phyloP scores from a whole-genome alignment of 2,329 filamentous ascomycete species.

The Cladosporium colombiae region DNA sequence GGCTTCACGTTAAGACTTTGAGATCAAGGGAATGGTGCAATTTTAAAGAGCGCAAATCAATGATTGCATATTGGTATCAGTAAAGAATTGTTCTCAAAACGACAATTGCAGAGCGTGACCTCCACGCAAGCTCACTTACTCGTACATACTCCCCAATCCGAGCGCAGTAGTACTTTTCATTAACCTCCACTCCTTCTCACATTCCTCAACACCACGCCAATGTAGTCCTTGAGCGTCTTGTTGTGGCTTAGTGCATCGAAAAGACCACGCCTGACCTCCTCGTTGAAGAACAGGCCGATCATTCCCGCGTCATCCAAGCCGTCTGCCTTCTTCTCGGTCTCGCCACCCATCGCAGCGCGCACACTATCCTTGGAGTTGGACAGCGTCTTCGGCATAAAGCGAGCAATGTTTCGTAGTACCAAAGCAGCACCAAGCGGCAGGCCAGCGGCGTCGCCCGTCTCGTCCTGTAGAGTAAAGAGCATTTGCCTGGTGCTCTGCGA shows the following conservation, averaged over 20 bases:
- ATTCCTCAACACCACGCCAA: conserved; percentile 27
- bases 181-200: conserved; percentile 6
- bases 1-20: not conserved
- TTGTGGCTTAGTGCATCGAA: conserved; percentile 31
- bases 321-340: conserved; percentile 18
- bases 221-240: conserved; percentile 29
- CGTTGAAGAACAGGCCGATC: conserved; percentile 27
- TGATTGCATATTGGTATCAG: conserved; percentile 9
- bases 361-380: conserved; percentile 21
- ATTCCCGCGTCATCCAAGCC: conserved; percentile 23
- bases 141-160: not conserved
- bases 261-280: conserved; percentile 28
- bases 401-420: conserved; percentile 75
- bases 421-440: conserved; percentile 77
- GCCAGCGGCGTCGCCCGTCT: conserved; percentile 64
- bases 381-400: conserved; percentile 41
- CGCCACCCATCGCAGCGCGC: conserved; percentile 7
- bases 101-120: not conserved
- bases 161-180: not conserved
- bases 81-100: not conserved
- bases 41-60: not conserved
- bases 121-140: not conserved
- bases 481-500: not conserved
- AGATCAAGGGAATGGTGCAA: not conserved
- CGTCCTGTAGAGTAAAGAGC: conserved; percentile 51